Evolutionary conservation across 2,329 filamentous ascomycete species (phyloP), one percentile per base, ranked within the genome.

Genomic region (Botrytis byssoidea): DNA sequence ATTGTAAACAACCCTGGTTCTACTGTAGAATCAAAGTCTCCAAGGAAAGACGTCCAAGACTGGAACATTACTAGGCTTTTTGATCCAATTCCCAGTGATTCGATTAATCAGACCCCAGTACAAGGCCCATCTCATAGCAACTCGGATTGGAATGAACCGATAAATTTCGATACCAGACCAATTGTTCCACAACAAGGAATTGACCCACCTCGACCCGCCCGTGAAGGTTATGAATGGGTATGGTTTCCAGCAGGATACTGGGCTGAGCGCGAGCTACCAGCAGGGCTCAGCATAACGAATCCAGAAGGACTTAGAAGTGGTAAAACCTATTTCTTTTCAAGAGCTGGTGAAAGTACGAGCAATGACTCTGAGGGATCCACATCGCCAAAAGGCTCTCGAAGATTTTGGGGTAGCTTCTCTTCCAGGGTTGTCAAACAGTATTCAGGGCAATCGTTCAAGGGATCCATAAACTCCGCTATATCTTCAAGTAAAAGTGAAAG

Each of bases 191-290:
- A 70, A 73, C 64, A 68, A 29, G 67, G 74, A 10, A 73, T 73
- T 69, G 87, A 90, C 73, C 88, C 88, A 4, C 88, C 88, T 37
- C 85, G 88, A 3, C 84, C 86, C n/a, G 82, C 88, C 71, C 85
- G 81, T 67, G 83, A 86, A 63, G 88, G 88, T 59, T 84, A 81
- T 77, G 88, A 90, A 82, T 90, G 87, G 88, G 88, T 90, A 37
- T 90, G 88, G 88, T 89, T 88, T 78, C 88, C 88, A 1, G 86
- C 85, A 70, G 88, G 88, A 9, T 90, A 88, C 79, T 90, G 88
- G 88, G 88, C 88, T n/a, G 88, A 90, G 80, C 83, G 88, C n/a
- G 82, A 85, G 75, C 76, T 81, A n/a, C 66, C 46, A 22, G 70
- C 40, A 68, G 46, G 22, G 12, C 63, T 46, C 35, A 20, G 35